Base-by-base conservation (phyloP, 2,329 filamentous ascomycete species). In the Phoma sp. region DNA sequence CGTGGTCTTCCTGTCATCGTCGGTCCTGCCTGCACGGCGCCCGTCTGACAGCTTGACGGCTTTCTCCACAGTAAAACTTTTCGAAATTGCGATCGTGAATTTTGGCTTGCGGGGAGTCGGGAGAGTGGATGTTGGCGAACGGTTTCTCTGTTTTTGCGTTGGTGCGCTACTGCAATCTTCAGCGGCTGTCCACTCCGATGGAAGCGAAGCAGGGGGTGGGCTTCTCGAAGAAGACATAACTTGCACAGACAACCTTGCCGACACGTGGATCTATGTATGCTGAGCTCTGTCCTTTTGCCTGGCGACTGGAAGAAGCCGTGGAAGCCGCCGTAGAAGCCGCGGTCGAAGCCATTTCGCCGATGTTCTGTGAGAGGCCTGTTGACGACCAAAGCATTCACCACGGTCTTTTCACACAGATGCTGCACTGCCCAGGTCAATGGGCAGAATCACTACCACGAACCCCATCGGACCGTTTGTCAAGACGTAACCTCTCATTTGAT, bases 91-190 rank as follows among this genome's bases (percentile, higher is more conserved):
- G 38, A 61, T 64, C 36, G 53, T 61, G 59, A 61, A 60, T 55
- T 65, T 65, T 64, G 65, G 69, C 71, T 59, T 71, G 68, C 70
- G 72, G 71, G 71, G 71, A 75, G 69, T 62, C 68, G 70, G 71
- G 69, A 71, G 22, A 14, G 69, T 68, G 66, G 65, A 56, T 49
- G 57, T 45, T 62, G 51, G 56, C 61, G 61, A 70, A 68, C 65
- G 65, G 57, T 65, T 65, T 67, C 49, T 53, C 52, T 56, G 59
- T 57, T 61, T 50, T 54, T 55, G 58, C 24, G 58, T 63, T 55
- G 62, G 59, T 52, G 54, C 70, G 62, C 71, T 72, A 71, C 68
- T 69, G 66, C 64, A 68, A 60, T 62, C 62, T 69, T 59, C 69
- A 69, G 65, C 69, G 70, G 68, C 62, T 65, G 61, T 61, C 70